Percentiles rank a stretch among this genome's conserved stretches.
phyloP scores from a whole-genome alignment of 2,329 filamentous ascomycete species.

The Aspergillus sp. region DNA sequence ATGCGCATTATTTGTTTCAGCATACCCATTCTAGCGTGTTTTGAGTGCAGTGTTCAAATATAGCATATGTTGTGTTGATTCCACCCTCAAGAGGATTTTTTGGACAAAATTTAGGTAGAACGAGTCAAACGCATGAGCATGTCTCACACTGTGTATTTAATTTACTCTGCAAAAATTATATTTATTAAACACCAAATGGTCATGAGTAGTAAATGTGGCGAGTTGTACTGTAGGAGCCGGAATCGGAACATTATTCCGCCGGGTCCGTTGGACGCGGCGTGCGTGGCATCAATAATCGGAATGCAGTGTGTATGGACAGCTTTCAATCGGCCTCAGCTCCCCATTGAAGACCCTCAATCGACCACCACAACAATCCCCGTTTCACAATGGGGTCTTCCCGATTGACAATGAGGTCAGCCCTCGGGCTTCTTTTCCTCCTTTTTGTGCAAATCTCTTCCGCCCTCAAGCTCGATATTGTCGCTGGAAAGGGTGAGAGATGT shows the following conservation, averaged over 20 bases:
- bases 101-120: too few species aligned
- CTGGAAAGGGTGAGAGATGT: slow-evolving; percentile 77
- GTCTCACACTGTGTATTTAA: too few species aligned
- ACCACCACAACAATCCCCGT: slow-evolving; percentile 16
- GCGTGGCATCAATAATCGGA: slow-evolving; percentile 36
- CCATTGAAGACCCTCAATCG: slow-evolving; percentile 14
- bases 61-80: not conserved
- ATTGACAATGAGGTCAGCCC: slow-evolving; percentile 31
- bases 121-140: too few species aligned
- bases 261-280: slow-evolving; percentile 31
- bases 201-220: not conserved
- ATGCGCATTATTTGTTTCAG: slow-evolving; percentile 9
- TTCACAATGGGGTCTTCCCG: slow-evolving; percentile 32
- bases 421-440: slow-evolving; percentile 34
- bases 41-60: not conserved
- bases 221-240: too few species aligned
- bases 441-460: slow-evolving; percentile 53
- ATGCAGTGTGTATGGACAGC: slow-evolving; percentile 24
- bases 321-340: slow-evolving; percentile 22
- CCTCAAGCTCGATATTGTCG: slow-evolving; percentile 90
- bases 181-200: not conserved
- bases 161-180: not conserved
- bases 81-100: not conserved
- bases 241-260: slow-evolving; percentile 33
- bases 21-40: slow-evolving; percentile 19